phyloP scores from a whole-genome alignment of 1,284 basidiomycete genomes.

The Fomitiporia mediterranea region DNA sequence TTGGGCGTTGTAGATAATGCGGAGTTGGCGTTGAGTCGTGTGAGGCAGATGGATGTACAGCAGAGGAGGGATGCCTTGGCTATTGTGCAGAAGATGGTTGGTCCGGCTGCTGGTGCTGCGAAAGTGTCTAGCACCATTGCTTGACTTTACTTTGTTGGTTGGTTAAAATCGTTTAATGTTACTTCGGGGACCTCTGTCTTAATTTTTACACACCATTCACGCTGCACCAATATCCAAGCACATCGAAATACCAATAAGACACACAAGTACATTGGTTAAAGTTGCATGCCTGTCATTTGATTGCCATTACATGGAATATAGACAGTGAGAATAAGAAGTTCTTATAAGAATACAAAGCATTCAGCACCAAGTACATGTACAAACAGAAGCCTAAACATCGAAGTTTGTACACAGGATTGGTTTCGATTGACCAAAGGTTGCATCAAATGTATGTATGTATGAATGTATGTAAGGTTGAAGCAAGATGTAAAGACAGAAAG shows the following conservation, averaged over 20 bases:
- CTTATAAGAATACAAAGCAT: constrained; percentile 1
- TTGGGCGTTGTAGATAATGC: constrained; percentile 16
- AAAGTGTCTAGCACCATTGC: background rate
- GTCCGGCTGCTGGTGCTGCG: background rate
- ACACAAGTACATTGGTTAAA: no score
- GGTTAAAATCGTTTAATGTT: no score
- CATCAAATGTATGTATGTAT: no score
- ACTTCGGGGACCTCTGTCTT: no score
- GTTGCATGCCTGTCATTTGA: no score
- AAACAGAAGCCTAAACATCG: no score
- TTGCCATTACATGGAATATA: background rate
- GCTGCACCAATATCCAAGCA: no score
- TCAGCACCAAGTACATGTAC: no score
- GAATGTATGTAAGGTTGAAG: background rate
- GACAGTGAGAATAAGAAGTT: background rate
- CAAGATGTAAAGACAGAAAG: background rate
- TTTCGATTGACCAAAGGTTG: no score
- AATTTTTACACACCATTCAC: no score
- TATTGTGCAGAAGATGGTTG: constrained; percentile 12
- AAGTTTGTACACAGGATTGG: no score
- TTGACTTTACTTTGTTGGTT: background rate
- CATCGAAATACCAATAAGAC: no score
- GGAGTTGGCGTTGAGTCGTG: constrained; percentile 13
- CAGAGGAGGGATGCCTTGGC: constrained; percentile 6
- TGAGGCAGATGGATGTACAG: constrained; percentile 5